Evolutionary conservation across 306 rosid species (phyloP).

Genomic region (Adenanthera pavonina): DNA sequence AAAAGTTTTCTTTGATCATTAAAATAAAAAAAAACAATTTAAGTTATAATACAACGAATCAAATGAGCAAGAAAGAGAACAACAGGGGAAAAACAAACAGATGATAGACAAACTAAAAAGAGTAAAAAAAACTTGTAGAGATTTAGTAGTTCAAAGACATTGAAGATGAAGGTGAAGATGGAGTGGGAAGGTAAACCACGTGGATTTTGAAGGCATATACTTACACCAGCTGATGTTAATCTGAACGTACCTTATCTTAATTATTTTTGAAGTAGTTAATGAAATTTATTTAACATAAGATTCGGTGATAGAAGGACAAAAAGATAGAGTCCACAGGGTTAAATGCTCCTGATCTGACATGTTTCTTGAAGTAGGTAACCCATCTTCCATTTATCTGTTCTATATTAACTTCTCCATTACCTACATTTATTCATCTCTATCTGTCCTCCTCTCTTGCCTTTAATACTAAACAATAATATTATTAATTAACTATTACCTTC

Average conservation of each 20-base stretch:
- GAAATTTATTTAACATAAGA: not conserved
- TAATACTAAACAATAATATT: not conserved
- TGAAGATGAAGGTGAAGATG: not conserved
- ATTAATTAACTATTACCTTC: no score
- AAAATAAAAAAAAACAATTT: not conserved
- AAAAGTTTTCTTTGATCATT: no score
- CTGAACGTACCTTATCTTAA: not conserved
- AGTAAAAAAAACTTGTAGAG: not conserved
- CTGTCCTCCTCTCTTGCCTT: not conserved
- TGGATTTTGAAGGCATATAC: not conserved
- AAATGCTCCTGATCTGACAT: constrained; percentile 32
- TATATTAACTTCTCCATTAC: constrained; percentile 28
- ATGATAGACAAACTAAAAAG: not conserved
- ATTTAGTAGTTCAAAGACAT: not conserved
- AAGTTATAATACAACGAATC: not conserved
- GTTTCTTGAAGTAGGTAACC: constrained; percentile 45
- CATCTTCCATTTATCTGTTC: constrained; percentile 35
- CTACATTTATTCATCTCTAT: not conserved
- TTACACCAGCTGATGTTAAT: not conserved
- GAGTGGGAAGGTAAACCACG: not conserved
- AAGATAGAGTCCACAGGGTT: not conserved
- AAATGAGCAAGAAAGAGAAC: not conserved
- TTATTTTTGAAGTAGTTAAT: not conserved
- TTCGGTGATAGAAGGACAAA: constrained; percentile 40
- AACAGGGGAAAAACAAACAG: not conserved